These are phyloP conservation scores for Naegleria gruberi DNA, from an alignment of 208 protist species.

Conservation along the genomic window DNA sequence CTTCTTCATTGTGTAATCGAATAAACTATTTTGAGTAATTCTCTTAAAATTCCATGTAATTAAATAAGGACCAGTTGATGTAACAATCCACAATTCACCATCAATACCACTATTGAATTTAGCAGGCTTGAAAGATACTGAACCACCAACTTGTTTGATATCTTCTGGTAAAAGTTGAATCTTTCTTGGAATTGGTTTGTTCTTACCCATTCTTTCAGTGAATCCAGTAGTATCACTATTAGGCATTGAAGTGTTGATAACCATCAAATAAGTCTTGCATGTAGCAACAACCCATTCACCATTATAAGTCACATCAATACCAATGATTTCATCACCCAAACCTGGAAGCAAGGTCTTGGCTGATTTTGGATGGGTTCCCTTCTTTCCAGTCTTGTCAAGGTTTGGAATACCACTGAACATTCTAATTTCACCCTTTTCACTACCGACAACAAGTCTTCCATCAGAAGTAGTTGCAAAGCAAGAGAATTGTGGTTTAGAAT, in stretches of 20 bases:
- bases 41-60: slow-evolving; percentile 21
- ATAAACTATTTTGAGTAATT: neutral
- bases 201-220: neutral
- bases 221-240: neutral
- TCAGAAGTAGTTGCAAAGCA: slow-evolving; percentile 14
- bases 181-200: neutral
- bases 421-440: slow-evolving; percentile 21
- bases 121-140: neutral
- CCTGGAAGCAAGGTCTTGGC: slow-evolving; percentile 26
- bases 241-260: neutral
- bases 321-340: slow-evolving; percentile 13
- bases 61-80: neutral
- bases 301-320: slow-evolving; percentile 19
- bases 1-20: slow-evolving; percentile 8
- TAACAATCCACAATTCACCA: slow-evolving; percentile 8
- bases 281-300: slow-evolving; percentile 25
- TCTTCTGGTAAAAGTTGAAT: neutral
- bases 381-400: neutral
- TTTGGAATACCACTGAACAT: slow-evolving; percentile 25
- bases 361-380: neutral
- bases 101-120: slow-evolving; percentile 12
- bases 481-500: neutral
- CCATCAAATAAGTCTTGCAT: slow-evolving; percentile 12
- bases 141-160: neutral
- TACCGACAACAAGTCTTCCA: slow-evolving; percentile 25